A percentile compares a stretch with the other conserved stretches of the same genome.
phyloP scores from a whole-genome alignment of 495 filamentous ascomycete species.

The Aspergillus incahuasiensis region DNA sequence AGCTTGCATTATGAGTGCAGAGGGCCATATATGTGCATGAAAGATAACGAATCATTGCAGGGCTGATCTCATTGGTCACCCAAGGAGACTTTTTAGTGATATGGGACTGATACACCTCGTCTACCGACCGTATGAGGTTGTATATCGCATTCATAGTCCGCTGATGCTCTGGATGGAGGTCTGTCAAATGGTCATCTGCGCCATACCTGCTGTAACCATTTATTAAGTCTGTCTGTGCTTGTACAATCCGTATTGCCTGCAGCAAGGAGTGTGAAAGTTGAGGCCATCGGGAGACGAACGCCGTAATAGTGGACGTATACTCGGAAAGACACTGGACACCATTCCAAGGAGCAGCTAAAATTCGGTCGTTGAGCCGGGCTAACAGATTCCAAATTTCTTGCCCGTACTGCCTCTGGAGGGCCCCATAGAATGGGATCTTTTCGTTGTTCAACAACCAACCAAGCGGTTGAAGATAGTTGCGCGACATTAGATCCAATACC shows the following conservation, averaged over 20 bases:
- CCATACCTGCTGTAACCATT: constrained; percentile 17
- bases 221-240: constrained; percentile 23
- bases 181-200: constrained; percentile 16
- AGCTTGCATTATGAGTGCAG: constrained; percentile 18
- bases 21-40: constrained; percentile 23
- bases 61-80: constrained; percentile 34
- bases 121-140: constrained; percentile 24
- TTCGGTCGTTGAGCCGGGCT: constrained; percentile 25
- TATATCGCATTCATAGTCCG: constrained; percentile 23
- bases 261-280: constrained; percentile 22
- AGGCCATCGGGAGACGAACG: constrained; percentile 23
- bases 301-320: constrained; percentile 21
- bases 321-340: constrained; percentile 22
- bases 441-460: constrained; percentile 28
- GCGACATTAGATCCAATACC: constrained; percentile 23
- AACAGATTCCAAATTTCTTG: constrained; percentile 23
- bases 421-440: constrained; percentile 30
- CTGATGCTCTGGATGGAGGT: constrained; percentile 14
- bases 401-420: constrained; percentile 23
- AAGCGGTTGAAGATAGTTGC: constrained; percentile 26
- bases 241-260: constrained; percentile 17
- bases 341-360: constrained; percentile 25
- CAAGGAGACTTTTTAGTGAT: constrained; percentile 38
- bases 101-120: constrained; percentile 32
- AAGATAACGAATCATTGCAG: constrained; percentile 27